Evolutionary conservation across 345 rosid species (phyloP), one percentile per base, ranked within the genome.

Genomic region (Erysimum cheiranthoides): DNA sequence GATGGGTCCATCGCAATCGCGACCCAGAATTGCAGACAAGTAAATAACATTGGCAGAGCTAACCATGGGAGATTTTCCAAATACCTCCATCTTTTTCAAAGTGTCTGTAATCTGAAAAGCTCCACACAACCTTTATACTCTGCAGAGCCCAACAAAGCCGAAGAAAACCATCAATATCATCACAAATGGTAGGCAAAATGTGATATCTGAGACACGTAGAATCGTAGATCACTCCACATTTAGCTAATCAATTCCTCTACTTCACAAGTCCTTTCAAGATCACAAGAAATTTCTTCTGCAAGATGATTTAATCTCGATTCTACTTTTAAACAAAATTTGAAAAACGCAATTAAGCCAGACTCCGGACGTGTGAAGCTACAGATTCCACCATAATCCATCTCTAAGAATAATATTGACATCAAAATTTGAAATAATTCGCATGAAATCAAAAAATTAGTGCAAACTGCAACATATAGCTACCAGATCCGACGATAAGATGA

Each of bases 21-120:
- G 88, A 83, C 97, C 99, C 65, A 95, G 88, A 86, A 95, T 86
- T 34, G 91, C 68, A 59, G 99, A 92, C 82, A 92, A 85, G 82
- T 82, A 95, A 85, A 95, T 88, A 80, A 90, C 94, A 79, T 89
- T 88, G 45, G 87, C 88, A 85, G 95, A 86, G 63, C 73, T 88
- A 52, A 73, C 87, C 49, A 73, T 83, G 77, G 83, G 82, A 71
- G 94, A 79, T 75, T 88, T 90, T 61, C 92, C 94, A 83, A 76
- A 80, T 79, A 84, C 95, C 85, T 93, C 98, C 98, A 93, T 89
- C 73, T 80, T 79, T 77, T 57, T 61, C 36, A 49, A 34, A 47
- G 43, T 50, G 67, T 68, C 52, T 47, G 18, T 38, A 30, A 74
- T 62, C 57, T 74, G 70, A 66, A 60, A 61, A 63, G 58, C 78